Percentiles rank a stretch among this genome's conserved stretches.
These are phyloP conservation scores for Rubus idaeus DNA, from an alignment of 306 rosid species.

Conservation along the genomic window DNA sequence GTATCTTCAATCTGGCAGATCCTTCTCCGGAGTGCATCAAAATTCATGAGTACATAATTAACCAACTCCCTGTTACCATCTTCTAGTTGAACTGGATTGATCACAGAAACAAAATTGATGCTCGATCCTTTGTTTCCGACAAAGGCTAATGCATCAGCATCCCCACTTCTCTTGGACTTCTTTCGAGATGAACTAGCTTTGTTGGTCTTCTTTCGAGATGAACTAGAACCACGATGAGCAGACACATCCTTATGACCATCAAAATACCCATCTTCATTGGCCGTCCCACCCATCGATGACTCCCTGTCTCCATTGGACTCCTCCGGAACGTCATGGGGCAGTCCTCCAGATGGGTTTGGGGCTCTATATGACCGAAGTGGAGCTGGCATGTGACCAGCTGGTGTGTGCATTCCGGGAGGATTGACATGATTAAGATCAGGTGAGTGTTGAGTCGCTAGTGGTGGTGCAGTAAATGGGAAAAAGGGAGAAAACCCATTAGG, in stretches of 20 bases:
- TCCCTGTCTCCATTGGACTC: slow-evolving; percentile 18
- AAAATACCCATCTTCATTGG: slow-evolving; percentile 1
- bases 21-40: slow-evolving; percentile 59
- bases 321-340: slow-evolving; percentile 18
- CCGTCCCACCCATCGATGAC: slow-evolving; percentile 5
- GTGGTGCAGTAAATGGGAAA: slow-evolving; percentile 36
- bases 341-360: slow-evolving; percentile 9
- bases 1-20: slow-evolving; percentile 59
- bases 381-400: slow-evolving; percentile 34
- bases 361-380: slow-evolving; percentile 46
- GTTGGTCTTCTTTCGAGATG: slow-evolving; percentile 33
- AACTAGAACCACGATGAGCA: slow-evolving; percentile 20
- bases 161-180: slow-evolving; percentile 32
- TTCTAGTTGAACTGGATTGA: slow-evolving; percentile 21
- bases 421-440: slow-evolving; percentile 24
- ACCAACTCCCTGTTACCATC: slow-evolving; percentile 47
- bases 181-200: slow-evolving; percentile 32
- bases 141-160: neutral
- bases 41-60: slow-evolving; percentile 42
- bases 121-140: neutral
- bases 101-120: slow-evolving; percentile 18
- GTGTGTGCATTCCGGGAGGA: slow-evolving; percentile 7
- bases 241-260: slow-evolving; percentile 26
- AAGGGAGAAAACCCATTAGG: slow-evolving; percentile 55
- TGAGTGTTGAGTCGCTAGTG: slow-evolving; percentile 31